Evolutionary conservation across 192 early-diverging fungal genomes (phyloP).

Genomic region (Podila epigama): DNA sequence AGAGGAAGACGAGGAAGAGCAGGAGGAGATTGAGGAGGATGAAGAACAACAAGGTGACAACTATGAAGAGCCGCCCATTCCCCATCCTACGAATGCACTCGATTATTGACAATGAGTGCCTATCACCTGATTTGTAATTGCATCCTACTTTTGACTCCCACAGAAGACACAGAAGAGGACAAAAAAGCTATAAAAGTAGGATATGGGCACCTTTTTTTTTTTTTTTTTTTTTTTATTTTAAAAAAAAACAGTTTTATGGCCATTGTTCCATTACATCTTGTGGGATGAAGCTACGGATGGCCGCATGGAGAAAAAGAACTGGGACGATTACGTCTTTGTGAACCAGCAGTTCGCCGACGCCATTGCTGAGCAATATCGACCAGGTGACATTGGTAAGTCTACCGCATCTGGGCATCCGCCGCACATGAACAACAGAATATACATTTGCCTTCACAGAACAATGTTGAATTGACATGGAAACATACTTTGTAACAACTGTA

Average conservation of each 20-base stretch:
- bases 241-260: constrained; percentile 80
- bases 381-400: constrained; percentile 77
- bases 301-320: constrained; percentile 70
- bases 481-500: not conserved
- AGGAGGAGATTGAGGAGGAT: constrained; percentile 4
- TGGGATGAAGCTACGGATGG: constrained; percentile 80
- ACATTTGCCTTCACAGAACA: constrained; percentile 53
- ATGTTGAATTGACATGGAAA: not conserved
- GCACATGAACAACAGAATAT: constrained; percentile 9
- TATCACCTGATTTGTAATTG: too few relatives aligned
- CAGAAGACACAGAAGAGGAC: too few relatives aligned
- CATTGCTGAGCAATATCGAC: constrained; percentile 72
- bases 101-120: too few relatives aligned
- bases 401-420: not conserved
- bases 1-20: not conserved
- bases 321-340: constrained; percentile 82
- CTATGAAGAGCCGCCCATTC: constrained; percentile 10
- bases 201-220: constrained; percentile 3
- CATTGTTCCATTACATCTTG: constrained; percentile 93
- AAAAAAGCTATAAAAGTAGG: too few relatives aligned
- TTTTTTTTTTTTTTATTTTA: not conserved
- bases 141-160: too few relatives aligned
- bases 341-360: constrained; percentile 81
- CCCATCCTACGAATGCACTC: constrained; percentile 30
- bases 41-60: constrained; percentile 28